Evolutionary conservation across 768 basidiomycete genomes (phyloP).

Genomic region (Podaxis sp.): DNA sequence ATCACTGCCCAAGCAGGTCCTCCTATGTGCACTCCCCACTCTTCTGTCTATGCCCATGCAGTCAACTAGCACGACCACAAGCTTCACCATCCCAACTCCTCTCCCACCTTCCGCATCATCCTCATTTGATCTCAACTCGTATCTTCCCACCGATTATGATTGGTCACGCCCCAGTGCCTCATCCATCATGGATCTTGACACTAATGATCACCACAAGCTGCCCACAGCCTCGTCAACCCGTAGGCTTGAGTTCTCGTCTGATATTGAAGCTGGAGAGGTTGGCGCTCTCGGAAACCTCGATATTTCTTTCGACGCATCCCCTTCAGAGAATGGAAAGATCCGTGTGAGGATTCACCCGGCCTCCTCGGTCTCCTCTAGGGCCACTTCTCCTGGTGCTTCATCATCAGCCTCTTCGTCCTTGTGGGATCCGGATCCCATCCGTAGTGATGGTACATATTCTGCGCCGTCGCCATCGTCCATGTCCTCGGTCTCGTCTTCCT

Average conservation of each 20-base stretch:
- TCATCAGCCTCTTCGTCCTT: slow-evolving; percentile 17
- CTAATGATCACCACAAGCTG: slow-evolving; percentile 29
- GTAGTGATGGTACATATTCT: slow-evolving; percentile 13
- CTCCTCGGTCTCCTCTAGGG: slow-evolving; percentile 39
- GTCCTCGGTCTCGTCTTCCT: slow-evolving; percentile 34
- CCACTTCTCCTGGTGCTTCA: slow-evolving; percentile 26
- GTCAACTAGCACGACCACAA: slow-evolving; percentile 44
- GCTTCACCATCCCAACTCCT: slow-evolving; percentile 51
- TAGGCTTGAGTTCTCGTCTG: slow-evolving; percentile 53
- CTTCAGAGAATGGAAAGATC: slow-evolving; percentile 65
- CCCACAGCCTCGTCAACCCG: slow-evolving; percentile 29
- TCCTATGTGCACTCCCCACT: slow-evolving; percentile 73
- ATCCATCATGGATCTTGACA: slow-evolving; percentile 15
- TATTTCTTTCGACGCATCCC: slow-evolving; percentile 68
- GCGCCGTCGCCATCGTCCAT: slow-evolving; percentile 25
- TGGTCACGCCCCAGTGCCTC: slow-evolving; percentile 40
- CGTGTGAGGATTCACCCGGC: slow-evolving; percentile 69
- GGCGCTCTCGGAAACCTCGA: slow-evolving; percentile 54
- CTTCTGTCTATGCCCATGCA: slow-evolving; percentile 66
- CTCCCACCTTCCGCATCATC: slow-evolving; percentile 36
- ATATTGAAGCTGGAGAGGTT: slow-evolving; percentile 42
- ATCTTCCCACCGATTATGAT: slow-evolving; percentile 49
- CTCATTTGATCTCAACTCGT: slow-evolving; percentile 43
- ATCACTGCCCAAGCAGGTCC: slow-evolving; percentile 42
- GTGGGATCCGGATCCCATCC: slow-evolving; percentile 13